phyloP scores from a whole-genome alignment of 192 early-diverging fungal species.

The Coemansia sp. region DNA sequence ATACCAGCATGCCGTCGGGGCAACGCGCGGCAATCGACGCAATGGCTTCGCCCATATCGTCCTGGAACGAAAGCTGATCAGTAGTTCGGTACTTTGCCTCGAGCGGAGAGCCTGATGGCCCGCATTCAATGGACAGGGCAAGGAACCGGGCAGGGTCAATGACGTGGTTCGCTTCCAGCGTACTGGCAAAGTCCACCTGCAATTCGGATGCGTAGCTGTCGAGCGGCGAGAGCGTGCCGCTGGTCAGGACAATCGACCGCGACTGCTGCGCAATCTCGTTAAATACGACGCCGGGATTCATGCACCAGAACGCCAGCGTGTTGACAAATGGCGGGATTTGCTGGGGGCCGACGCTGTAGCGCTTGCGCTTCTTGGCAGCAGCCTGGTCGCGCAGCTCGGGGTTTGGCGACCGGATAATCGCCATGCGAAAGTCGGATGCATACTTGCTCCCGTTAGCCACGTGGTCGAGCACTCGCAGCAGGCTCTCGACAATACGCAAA shows the following conservation, averaged over 20 bases:
- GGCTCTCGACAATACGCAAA: conserved; percentile 18
- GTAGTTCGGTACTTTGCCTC: conserved; percentile 45
- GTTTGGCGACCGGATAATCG: conserved; percentile 13
- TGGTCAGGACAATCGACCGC: conserved; percentile 57
- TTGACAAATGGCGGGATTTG: conserved; percentile 8
- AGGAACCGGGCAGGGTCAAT: conserved; percentile 58
- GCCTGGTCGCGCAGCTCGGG: conserved; percentile 1
- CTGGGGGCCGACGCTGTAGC: neutral
- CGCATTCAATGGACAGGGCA: conserved; percentile 52
- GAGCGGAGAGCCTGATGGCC: conserved; percentile 44
- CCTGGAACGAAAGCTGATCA: conserved; percentile 51
- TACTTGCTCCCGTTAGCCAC: conserved; percentile 4
- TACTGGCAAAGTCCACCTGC: conserved; percentile 50
- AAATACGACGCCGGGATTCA: conserved; percentile 38
- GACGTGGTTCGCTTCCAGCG: conserved; percentile 64
- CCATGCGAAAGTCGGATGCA: conserved; percentile 28
- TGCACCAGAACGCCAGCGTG: conserved; percentile 37
- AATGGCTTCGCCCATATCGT: conserved; percentile 52
- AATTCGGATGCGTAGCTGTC: conserved; percentile 57
- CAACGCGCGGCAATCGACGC: conserved; percentile 26
- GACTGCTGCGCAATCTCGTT: conserved; percentile 37
- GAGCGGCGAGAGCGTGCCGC: conserved; percentile 66
- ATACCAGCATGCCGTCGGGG: conserved; percentile 49
- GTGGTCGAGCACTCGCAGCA: conserved; percentile 24
- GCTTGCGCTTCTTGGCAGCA: neutral